These are phyloP conservation scores for Ceratocystis lukuohia DNA, from an alignment of 2,329 filamentous ascomycete species.

Conservation along the genomic window DNA sequence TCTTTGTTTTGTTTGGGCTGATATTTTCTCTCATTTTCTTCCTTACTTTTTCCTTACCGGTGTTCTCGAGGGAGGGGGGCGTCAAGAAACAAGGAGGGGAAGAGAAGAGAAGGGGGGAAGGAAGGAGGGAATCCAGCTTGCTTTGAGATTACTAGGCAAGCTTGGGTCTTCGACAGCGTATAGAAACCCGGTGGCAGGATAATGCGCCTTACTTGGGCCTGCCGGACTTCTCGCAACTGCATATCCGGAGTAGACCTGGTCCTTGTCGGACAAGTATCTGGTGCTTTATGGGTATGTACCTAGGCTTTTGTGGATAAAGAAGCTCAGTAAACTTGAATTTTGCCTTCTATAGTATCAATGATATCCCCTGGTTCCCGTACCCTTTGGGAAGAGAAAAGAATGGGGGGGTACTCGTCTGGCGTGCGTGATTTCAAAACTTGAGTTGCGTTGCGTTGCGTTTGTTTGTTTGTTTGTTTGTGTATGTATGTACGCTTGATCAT, in stretches of 20 bases:
- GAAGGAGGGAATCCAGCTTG: neutral
- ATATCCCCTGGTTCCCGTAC: neutral
- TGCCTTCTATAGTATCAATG: neutral
- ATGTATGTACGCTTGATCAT: neutral
- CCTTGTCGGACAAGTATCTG: neutral
- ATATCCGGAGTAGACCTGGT: conserved; percentile 4
- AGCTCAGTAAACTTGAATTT: neutral
- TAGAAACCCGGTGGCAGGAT: neutral
- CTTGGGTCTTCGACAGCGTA: neutral
- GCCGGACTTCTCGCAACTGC: neutral
- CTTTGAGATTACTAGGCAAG: neutral
- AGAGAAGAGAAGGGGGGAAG: neutral
- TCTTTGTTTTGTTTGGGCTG: neutral
- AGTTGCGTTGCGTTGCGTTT: neutral
- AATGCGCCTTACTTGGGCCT: neutral
- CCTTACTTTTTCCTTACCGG: neutral
- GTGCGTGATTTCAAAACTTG: too few relatives aligned
- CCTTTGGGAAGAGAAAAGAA: too few relatives aligned
- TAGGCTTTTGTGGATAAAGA: too few relatives aligned
- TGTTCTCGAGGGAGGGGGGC: neutral
- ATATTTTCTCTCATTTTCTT: neutral
- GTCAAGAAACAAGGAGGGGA: too few relatives aligned
- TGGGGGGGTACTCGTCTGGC: too few relatives aligned
- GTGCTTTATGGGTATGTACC: too few relatives aligned
- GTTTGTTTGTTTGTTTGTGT: neutral